Conservation (phyloP, 768 basidiomycete species). For the Coprinopsis strossmayeri region DNA sequence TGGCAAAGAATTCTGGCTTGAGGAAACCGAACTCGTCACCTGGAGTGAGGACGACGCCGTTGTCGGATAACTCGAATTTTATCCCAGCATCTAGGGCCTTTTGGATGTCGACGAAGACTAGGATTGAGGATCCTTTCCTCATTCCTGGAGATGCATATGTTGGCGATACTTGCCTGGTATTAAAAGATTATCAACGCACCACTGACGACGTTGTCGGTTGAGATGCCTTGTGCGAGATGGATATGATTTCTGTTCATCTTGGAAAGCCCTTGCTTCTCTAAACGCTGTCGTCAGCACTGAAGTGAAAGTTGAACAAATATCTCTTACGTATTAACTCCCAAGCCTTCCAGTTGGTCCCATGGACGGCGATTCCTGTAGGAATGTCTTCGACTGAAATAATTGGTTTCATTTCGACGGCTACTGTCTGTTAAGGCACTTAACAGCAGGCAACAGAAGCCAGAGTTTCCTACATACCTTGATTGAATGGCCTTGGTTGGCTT, state of each 20-base stretch:
- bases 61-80: slow-evolving; percentile 72
- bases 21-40: slow-evolving; percentile 43
- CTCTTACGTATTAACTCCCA: slow-evolving; percentile 67
- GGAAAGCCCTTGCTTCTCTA: slow-evolving; percentile 68
- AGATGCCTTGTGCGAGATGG: slow-evolving; percentile 80
- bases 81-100: slow-evolving; percentile 49
- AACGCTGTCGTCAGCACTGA: not conserved
- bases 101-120: slow-evolving; percentile 5
- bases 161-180: not conserved
- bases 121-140: slow-evolving; percentile 67
- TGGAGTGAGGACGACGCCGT: slow-evolving; percentile 84
- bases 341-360: slow-evolving; percentile 65
- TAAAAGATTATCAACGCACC: slow-evolving; percentile 48
- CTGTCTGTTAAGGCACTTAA: slow-evolving; percentile 33
- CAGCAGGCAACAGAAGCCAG: not conserved
- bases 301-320: not conserved
- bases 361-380: slow-evolving; percentile 66
- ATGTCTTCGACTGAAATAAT: slow-evolving; percentile 55
- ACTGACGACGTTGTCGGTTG: slow-evolving; percentile 62
- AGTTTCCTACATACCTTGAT: slow-evolving; percentile 47
- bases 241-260: slow-evolving; percentile 89
- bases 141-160: slow-evolving; percentile 49
- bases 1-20: slow-evolving; percentile 55
- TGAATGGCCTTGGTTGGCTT: slow-evolving; percentile 89
- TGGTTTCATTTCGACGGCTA: slow-evolving; percentile 61